A percentile compares a stretch with the other conserved stretches of the same genome.
phyloP scores from a whole-genome alignment of 2,329 filamentous ascomycete genomes.

The Eutypella sp. region DNA sequence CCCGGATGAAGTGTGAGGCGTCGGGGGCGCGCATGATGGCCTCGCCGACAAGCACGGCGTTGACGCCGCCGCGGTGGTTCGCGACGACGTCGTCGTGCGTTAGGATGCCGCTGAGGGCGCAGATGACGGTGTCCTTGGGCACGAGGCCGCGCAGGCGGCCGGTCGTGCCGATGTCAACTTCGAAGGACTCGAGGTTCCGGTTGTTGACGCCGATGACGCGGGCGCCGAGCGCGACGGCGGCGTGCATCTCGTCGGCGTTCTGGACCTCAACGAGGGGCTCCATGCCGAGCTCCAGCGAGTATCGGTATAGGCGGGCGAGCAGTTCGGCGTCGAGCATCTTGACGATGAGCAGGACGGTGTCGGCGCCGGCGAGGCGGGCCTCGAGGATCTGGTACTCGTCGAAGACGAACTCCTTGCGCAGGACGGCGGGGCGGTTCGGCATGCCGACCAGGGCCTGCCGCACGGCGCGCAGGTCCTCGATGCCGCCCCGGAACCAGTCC shows the following conservation, averaged over 20 bases:
- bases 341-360: slow-evolving; percentile 92
- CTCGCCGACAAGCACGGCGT: slow-evolving; percentile 90
- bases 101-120: slow-evolving; percentile 90
- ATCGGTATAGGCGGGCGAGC: slow-evolving; percentile 75
- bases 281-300: slow-evolving; percentile 89
- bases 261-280: slow-evolving; percentile 97
- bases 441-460: slow-evolving; percentile 85
- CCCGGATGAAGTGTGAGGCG: slow-evolving; percentile 74
- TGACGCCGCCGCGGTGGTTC: slow-evolving; percentile 84
- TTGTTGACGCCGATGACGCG: slow-evolving; percentile 98
- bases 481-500: slow-evolving; percentile 98
- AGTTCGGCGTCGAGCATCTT: slow-evolving; percentile 86
- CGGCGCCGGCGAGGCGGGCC: slow-evolving; percentile 84
- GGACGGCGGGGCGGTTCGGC: slow-evolving; percentile 83
- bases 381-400: slow-evolving; percentile 98
- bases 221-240: slow-evolving; percentile 78
- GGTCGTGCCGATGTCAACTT: slow-evolving; percentile 91
- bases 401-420: slow-evolving; percentile 96
- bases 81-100: slow-evolving; percentile 81
- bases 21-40: slow-evolving; percentile 90
- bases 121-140: slow-evolving; percentile 79
- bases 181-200: slow-evolving; percentile 91
- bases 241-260: slow-evolving; percentile 86
- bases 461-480: slow-evolving; percentile 85
- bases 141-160: slow-evolving; percentile 84